Base-by-base conservation (phyloP, 345 rosid genomes). In the Ailanthus altissimus region DNA sequence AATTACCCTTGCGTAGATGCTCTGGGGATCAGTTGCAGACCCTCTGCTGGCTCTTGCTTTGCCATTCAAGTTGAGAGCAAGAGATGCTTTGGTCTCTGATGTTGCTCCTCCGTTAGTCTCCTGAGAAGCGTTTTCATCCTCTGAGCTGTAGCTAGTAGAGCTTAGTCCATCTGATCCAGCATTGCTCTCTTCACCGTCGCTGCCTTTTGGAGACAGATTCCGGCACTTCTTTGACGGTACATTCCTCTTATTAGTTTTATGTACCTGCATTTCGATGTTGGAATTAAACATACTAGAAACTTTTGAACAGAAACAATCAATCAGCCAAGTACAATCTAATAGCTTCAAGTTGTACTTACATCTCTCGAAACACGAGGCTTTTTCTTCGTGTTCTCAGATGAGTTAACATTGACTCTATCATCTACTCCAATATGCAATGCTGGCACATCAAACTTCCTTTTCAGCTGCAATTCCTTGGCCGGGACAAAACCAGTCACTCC, bases 11-110 rank as follows among this genome's bases (percentile, higher is more conserved):
- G 98, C 98, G 66, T 95, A 95, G 65, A 93, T 91, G 85, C 99
- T 95, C 78, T 93, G 99, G 72, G 98, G 98, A 83, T 94, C 98
- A 5, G 95, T 90, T 32, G 98, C 97, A n/a, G 95, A 83, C 26
- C 98, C 99, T 75, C 91, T 84, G 46, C 85, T 67, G 65, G 97
- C 92, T 83, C 98, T 89, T 38, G 87, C 72, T 80, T 89, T 93
- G 69, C 87, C 97, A 72, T 82, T 90, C 66, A 79, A 79, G 80
- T 85, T 86, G 69, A 86, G 81, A 63, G 84, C 80, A 75, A 43
- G 73, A 76, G 86, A 76, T 16, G 80, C 54, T 57, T 86, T 84
- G 11, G 83, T 74, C 32, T 82, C 81, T 4, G 72, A 75, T 40
- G 58, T 77, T 38, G 72, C 50, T 59, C 59, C 83, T 50, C 62